Base-by-base conservation (phyloP, 163 green algal genomes). In the Prototheca cutis region DNA sequence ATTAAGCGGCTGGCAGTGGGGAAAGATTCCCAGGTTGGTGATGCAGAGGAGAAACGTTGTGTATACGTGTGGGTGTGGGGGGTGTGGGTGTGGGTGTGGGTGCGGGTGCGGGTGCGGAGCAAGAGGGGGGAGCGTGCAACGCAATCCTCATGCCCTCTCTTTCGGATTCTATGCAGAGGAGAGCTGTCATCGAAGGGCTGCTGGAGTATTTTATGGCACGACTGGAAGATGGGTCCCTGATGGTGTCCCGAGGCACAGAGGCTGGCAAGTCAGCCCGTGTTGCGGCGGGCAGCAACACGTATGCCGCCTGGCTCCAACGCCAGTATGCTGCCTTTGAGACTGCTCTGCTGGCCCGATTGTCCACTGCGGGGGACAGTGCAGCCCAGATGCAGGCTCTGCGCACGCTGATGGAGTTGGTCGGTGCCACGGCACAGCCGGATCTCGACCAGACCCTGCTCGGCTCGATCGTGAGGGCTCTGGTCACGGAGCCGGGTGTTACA, bases 361-460 rank as follows among this genome's bases (percentile, higher is more conserved):
- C 13, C 3, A 51, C 34, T 4, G 15, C 23, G 4, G 30, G 15
- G 6, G 55, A 53, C 8, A 7, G 24, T 8, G 2, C 15, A 4
- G 15, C 7, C 0, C 67, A 86, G 70, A 48, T 81, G 10, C 47
- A 72, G 7, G 72, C 79, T 6, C 45, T 87, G 34, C 25, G 59
- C 21, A 63, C 71, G 17, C 24, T 84, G 33, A 80, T 90, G 78
- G 77, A 87, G 62, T 67, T 82, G 24, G 62, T 74, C 47, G 63
- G 40, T 57, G 69, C 31, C 31, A 36, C 70, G 28, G 45, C n/a
- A n/a, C n/a, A n/a, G n/a, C n/a, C n/a, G n/a, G n/a, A n/a, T n/a
- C n/a, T n/a, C n/a, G n/a, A n/a, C n/a, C n/a, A n/a, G n/a, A n/a
- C n/a, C n/a, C n/a, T n/a, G n/a, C n/a, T n/a, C n/a, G n/a, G n/a